Conservation (phyloP, 345 rosid species). For the Lepidium aucheri region DNA sequence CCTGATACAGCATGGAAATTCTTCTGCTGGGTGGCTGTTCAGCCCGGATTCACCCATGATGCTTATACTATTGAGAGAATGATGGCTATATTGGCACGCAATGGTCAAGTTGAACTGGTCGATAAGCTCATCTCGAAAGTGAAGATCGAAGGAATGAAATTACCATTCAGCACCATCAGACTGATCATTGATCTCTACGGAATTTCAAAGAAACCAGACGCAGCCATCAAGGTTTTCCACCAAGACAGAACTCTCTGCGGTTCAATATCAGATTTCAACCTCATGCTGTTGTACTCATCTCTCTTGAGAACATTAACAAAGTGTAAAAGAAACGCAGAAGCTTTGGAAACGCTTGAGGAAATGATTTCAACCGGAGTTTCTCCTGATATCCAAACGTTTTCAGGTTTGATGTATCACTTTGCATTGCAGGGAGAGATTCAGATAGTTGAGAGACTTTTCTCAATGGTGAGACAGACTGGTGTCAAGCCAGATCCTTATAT, state of each 20-base stretch:
- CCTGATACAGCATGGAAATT: conserved; percentile 75
- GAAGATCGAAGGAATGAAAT: conserved; percentile 50
- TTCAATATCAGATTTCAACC: conserved; percentile 40
- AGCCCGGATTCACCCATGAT: conserved; percentile 77
- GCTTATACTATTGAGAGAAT: conserved; percentile 65
- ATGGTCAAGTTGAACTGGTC: conserved; percentile 60
- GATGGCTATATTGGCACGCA: conserved; percentile 66
- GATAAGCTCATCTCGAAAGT: conserved; percentile 61
- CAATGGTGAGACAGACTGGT: conserved; percentile 65
- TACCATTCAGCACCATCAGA: conserved; percentile 75
- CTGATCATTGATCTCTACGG: conserved; percentile 78
- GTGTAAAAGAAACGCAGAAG: conserved; percentile 57
- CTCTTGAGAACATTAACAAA: conserved; percentile 70
- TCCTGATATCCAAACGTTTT: conserved; percentile 83
- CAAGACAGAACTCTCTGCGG: conserved; percentile 53
- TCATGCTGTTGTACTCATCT: conserved; percentile 73
- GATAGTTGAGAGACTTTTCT: conserved; percentile 60
- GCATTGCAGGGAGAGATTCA: conserved; percentile 66
- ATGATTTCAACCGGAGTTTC: conserved; percentile 47
- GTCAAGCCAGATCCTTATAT: conserved; percentile 64
- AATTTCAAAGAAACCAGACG: conserved; percentile 72
- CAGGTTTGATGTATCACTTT: conserved; percentile 77
- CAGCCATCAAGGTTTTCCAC: conserved; percentile 67
- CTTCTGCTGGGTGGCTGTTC: conserved; percentile 89
- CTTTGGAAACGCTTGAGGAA: conserved; percentile 61